Conservation (phyloP, 1,284 basidiomycete species). For the Schizophyllum commune region DNA sequence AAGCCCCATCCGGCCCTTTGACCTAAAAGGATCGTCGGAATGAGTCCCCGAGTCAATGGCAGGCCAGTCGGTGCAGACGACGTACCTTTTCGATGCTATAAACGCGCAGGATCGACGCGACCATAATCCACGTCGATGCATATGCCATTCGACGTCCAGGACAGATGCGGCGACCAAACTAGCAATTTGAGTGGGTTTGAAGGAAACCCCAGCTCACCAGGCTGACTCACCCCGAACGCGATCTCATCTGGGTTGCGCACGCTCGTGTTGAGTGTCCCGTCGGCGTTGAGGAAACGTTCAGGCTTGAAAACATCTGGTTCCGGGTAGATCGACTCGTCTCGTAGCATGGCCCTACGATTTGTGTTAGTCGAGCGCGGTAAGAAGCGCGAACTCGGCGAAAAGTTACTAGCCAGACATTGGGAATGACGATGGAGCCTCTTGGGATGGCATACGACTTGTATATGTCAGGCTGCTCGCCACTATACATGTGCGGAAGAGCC, state of each 20-base stretch:
- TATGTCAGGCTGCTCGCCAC: background rate
- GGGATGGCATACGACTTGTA: background rate
- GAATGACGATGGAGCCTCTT: background rate
- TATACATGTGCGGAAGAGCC: background rate
- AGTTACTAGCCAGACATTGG: background rate
- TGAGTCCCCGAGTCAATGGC: background rate
- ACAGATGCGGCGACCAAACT: background rate
- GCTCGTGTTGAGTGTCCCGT: background rate
- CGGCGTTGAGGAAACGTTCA: conserved; percentile 12
- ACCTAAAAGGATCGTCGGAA: background rate
- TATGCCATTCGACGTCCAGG: background rate
- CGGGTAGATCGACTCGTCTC: conserved; percentile 12
- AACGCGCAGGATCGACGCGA: background rate
- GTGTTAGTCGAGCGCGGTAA: background rate
- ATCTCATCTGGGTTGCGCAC: background rate
- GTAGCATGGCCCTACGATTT: conserved; percentile 10
- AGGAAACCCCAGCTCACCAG: background rate
- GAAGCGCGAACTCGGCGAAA: background rate
- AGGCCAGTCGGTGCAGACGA: background rate
- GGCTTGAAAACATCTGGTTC: conserved; percentile 13
- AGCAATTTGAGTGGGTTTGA: background rate
- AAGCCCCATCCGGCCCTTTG: background rate
- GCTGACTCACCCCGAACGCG: background rate
- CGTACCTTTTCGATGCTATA: background rate
- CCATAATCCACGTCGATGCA: background rate